Conservation (phyloP, 768 basidiomycete genomes). For the Coprinopsis sp. region DNA sequence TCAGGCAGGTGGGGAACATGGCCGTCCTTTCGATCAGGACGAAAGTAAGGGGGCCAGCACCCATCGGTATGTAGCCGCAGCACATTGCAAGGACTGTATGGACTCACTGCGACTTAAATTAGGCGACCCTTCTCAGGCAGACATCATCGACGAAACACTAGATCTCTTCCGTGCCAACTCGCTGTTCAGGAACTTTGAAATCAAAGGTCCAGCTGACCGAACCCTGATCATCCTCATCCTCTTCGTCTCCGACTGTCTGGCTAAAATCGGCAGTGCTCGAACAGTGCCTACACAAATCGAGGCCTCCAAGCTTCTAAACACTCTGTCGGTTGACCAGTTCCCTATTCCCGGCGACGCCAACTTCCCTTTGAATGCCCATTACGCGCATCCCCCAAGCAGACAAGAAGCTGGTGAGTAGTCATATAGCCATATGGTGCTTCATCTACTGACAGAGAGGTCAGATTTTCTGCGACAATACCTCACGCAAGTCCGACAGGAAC, state of each 20-base stretch:
- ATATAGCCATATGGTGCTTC: neutral
- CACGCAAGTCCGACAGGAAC: conserved; percentile 88
- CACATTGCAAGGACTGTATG: conserved; percentile 9
- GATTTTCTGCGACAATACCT: conserved; percentile 91
- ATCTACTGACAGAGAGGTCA: conserved; percentile 25
- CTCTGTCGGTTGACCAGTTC: conserved; percentile 90
- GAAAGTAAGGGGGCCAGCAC: conserved; percentile 88
- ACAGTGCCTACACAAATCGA: conserved; percentile 73
- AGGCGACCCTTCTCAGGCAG: conserved; percentile 77
- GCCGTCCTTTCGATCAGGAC: conserved; percentile 88
- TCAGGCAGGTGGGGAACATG: conserved; percentile 84
- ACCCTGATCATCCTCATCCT: conserved; percentile 96
- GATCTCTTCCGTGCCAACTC: conserved; percentile 98
- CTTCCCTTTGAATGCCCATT: conserved; percentile 90
- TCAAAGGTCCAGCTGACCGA: conserved; percentile 95
- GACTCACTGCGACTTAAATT: conserved; percentile 14
- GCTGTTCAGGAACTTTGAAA: conserved; percentile 99
- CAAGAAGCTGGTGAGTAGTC: conserved; percentile 66
- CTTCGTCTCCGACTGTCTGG: conserved; percentile 95
- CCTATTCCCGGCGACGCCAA: conserved; percentile 93
- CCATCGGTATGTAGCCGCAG: conserved; percentile 47
- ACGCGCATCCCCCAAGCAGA: conserved; percentile 71
- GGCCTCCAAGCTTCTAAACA: conserved; percentile 84
- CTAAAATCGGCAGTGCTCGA: conserved; percentile 75
- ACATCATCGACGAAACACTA: conserved; percentile 94